Evolutionary conservation across 2,329 filamentous ascomycete genomes (phyloP), one percentile per base, ranked within the genome.

Genomic region (Cordyceps tenuipes): DNA sequence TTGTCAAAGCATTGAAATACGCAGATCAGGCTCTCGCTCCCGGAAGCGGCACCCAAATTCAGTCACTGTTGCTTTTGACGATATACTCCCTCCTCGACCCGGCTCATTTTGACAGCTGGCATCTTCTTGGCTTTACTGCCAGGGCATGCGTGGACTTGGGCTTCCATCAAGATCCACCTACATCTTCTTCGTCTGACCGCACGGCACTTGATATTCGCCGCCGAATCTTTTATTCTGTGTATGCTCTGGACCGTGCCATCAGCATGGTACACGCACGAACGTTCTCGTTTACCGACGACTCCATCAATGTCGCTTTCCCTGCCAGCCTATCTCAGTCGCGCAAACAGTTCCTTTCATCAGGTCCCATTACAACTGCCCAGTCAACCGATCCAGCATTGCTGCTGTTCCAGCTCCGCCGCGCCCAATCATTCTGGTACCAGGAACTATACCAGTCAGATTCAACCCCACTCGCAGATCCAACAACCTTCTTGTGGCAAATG

Each of bases 221-320:
- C 56, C 85, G 87, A 65, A 88, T 95, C 2, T 97, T 96, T 69
- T 91, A 95, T 72, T 96, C 89, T 69, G 87, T 94, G 4, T 97
- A 97, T 71, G 86, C 89, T 31, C 79, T 97, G 23, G 94, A 99
- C 70, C 84, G 91, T 68, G 86, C 90, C 12, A 92, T 95, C 50
- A 96, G 91, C 66, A 89, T 96, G 77, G 89, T 93, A 5, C 86
- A 95, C 65, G 89, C 89, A 12, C 82, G 91, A 39, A 87, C 91
- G 0, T 97, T 97, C 71, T 96, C 93, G 0, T 97, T 97, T 69
- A 93, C 91, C 0, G 93, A 97, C 69, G 90, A 93, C 60, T 88
- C 92, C 6, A 83, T 89, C 29, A 87, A 90, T 64, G 92, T 97
- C 34, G 83, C 82, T n/a, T 83, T 91, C 63, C 91, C 91, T 1